Evolutionary conservation across 345 rosid genomes (phyloP), one percentile per base, ranked within the genome.

Genomic region (Anastatica hierochuntica): DNA sequence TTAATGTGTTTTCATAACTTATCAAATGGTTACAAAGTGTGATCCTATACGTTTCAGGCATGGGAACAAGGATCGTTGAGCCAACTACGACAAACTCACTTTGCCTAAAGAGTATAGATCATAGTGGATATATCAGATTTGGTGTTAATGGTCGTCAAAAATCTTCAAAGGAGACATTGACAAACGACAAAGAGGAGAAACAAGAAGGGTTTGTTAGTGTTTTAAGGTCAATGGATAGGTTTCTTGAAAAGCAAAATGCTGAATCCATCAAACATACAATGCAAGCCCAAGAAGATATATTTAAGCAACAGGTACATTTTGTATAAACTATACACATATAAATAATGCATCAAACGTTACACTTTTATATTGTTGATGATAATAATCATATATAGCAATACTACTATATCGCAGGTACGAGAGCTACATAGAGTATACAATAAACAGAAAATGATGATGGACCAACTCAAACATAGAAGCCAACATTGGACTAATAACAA

Each of bases 381-480:
- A 15, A 10, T 2, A 18, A 11, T 19, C 20, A 8, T 10, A 49
- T 35, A 45, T 56, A 49, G 46, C 44, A 40, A 42, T 12, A 41
- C 14, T 4, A 37, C 8, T 26, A n/a, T 17, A 44, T 67, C 2
- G 68, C 84, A 89, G 97, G 94, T 89, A 15, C 56, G 72, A 44
- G 97, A 89, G 71, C 87, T 89, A 34, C 97, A 89, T 58, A 59
- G 90, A 64, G 69, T 89, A 23, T 81, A 85, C 58, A 69, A 67
- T 58, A 79, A 77, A 39, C 97, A 89, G 29, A 85, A 58, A 68
- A 69, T 59, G 74, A 67, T 89, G 57, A 89, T 79, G 90, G 69
- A 64, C 14, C 85, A 79, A 60, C 48, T 62, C 48, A 78, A 75
- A 64, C 81, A 74, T 18, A 77, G 77, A 29, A 79, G 52, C 37